Conservation (phyloP, 2,329 filamentous ascomycete genomes). For the Neofusicoccum sp. region DNA sequence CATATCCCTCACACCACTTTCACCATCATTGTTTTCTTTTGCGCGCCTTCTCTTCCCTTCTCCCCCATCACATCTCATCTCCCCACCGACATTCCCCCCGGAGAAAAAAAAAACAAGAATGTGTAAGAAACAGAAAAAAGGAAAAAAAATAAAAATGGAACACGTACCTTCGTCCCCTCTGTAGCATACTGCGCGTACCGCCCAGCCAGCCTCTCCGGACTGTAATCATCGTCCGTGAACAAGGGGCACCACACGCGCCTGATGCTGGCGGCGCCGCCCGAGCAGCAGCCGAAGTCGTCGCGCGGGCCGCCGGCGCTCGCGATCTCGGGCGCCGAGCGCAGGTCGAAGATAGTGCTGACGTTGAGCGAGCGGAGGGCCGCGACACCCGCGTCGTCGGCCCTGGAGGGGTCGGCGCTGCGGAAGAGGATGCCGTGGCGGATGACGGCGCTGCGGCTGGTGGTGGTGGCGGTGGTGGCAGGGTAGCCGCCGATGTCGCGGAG, state of each 20-base stretch:
- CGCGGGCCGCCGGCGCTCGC: conserved; percentile 39
- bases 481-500: conserved; percentile 37
- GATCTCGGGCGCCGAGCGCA: conserved; percentile 66
- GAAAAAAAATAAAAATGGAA: conserved; percentile 3
- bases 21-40: not conserved
- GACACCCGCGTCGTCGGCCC: conserved; percentile 30
- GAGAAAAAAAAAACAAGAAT: not conserved
- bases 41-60: not conserved
- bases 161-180: conserved; percentile 47
- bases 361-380: conserved; percentile 47
- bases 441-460: conserved; percentile 30
- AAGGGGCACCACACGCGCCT: conserved; percentile 65
- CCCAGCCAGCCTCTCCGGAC: conserved; percentile 63
- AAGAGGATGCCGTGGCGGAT: conserved; percentile 61
- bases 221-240: conserved; percentile 63
- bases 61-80: not conserved
- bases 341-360: conserved; percentile 69
- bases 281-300: conserved; percentile 35
- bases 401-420: conserved; percentile 66
- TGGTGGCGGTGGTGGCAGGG: conserved; percentile 26
- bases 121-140: not conserved
- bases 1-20: not conserved
- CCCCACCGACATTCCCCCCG: not conserved
- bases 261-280: conserved; percentile 28
- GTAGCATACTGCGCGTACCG: conserved; percentile 64